Percentiles rank a stretch among this genome's conserved stretches.
These are phyloP conservation scores for Coemansia guatemalensis DNA, from an alignment of 192 early-diverging fungal genomes.

Conservation along the genomic window DNA sequence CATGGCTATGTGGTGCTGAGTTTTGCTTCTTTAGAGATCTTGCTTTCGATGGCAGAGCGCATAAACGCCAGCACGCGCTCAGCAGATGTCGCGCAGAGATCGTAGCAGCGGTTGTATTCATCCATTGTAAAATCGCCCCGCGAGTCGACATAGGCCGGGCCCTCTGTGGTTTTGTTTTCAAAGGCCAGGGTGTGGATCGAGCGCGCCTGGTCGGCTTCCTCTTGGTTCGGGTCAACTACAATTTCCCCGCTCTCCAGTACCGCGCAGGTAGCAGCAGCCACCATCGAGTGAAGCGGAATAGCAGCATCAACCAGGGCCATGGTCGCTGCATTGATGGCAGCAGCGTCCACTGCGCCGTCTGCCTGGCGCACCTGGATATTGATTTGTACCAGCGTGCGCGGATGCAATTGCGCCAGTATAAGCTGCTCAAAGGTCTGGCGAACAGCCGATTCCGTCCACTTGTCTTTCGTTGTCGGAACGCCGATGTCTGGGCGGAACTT, in stretches of 20 bases:
- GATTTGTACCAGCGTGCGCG: constrained; percentile 84
- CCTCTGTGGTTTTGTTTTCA: neutral
- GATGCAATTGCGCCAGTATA: constrained; percentile 78
- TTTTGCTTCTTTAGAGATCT: constrained; percentile 33
- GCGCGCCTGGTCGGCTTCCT: constrained; percentile 67
- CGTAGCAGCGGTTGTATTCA: constrained; percentile 46
- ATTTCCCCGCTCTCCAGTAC: constrained; percentile 60
- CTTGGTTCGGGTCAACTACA: constrained; percentile 74
- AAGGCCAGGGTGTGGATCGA: constrained; percentile 89
- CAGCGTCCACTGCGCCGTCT: constrained; percentile 79
- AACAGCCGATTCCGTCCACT: constrained; percentile 67
- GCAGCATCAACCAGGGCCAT: constrained; percentile 91
- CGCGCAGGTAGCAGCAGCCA: constrained; percentile 70
- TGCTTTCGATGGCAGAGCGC: constrained; percentile 61
- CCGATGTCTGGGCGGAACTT: constrained; percentile 70
- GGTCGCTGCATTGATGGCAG: constrained; percentile 79
- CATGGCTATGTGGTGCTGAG: neutral
- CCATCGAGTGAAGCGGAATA: constrained; percentile 71
- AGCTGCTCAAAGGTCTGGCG: constrained; percentile 73
- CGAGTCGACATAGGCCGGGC: constrained; percentile 66
- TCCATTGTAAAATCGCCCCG: constrained; percentile 70
- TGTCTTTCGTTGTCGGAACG: constrained; percentile 65
- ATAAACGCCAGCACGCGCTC: constrained; percentile 62
- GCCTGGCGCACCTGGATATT: constrained; percentile 80
- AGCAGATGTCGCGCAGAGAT: constrained; percentile 37